Conservation (phyloP, 257 asterid genomes). For the Solanum dulcamara region DNA sequence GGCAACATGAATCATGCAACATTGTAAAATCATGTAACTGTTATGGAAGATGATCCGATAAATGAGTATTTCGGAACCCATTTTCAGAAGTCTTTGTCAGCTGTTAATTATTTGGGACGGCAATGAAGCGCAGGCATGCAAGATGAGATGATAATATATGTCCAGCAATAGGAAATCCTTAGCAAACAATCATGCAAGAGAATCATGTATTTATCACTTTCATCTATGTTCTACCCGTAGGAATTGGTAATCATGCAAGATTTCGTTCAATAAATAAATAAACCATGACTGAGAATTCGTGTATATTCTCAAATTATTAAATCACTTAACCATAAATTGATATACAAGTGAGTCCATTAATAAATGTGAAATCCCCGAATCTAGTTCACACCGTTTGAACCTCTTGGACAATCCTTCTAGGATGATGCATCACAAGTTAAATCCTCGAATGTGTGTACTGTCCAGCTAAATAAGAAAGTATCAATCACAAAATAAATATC, state of each 20-base stretch:
- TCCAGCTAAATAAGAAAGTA: no score
- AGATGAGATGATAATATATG: background rate
- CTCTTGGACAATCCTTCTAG: background rate
- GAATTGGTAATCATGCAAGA: background rate
- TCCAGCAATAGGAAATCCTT: background rate
- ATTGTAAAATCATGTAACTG: background rate
- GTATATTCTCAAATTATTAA: background rate
- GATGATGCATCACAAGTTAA: no score
- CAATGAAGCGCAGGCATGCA: background rate
- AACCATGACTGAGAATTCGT: background rate
- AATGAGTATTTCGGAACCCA: background rate
- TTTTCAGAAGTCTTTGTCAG: background rate
- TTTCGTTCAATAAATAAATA: background rate
- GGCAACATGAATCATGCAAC: background rate
- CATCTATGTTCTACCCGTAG: background rate
- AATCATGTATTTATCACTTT: background rate
- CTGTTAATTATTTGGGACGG: background rate
- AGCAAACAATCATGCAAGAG: background rate
- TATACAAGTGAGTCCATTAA: background rate
- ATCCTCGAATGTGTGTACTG: no score
- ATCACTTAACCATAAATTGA: background rate
- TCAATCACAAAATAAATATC: background rate
- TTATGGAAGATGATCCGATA: background rate
- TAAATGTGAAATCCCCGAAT: background rate
- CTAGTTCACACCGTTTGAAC: background rate